phyloP scores from a whole-genome alignment of 208 protist genomes.

The Acanthamoeba polyphaga region DNA sequence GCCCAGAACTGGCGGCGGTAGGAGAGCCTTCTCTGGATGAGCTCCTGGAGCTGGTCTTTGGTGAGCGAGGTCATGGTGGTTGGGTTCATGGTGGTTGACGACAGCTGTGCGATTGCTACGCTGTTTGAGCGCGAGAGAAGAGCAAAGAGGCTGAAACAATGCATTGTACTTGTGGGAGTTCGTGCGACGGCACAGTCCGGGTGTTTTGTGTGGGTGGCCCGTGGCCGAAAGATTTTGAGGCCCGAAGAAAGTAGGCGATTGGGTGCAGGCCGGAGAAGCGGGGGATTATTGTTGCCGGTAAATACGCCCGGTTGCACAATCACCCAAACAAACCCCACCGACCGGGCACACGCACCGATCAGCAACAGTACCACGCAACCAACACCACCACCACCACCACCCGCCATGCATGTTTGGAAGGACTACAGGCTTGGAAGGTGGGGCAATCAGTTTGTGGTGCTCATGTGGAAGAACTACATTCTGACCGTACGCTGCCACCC shows the following conservation, averaged over 20 bases:
- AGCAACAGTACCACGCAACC: too few relatives aligned
- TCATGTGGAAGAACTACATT: slow-evolving; percentile 75
- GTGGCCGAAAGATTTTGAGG: background rate
- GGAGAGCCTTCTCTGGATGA: background rate
- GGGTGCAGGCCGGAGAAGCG: background rate
- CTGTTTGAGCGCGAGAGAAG: too few relatives aligned
- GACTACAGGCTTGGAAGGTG: background rate
- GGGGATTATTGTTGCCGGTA: too few relatives aligned
- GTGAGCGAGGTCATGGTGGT: background rate
- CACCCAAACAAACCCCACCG: too few relatives aligned
- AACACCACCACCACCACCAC: too few relatives aligned
- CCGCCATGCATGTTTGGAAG: too few relatives aligned
- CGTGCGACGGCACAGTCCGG: too few relatives aligned
- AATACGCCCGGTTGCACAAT: too few relatives aligned
- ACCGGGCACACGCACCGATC: too few relatives aligned
- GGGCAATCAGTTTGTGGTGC: slow-evolving; percentile 63
- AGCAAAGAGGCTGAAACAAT: too few relatives aligned
- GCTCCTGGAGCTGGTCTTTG: background rate
- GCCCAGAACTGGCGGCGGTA: slow-evolving; percentile 39
- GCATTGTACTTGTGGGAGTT: too few relatives aligned
- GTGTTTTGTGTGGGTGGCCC: too few relatives aligned
- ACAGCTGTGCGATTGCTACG: background rate
- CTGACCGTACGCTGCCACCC: slow-evolving; percentile 37
- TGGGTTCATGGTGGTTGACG: background rate
- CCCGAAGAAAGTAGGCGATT: background rate